Base-by-base conservation (phyloP, 495 filamentous ascomycete genomes). In the Astrocystis sublimbata region DNA sequence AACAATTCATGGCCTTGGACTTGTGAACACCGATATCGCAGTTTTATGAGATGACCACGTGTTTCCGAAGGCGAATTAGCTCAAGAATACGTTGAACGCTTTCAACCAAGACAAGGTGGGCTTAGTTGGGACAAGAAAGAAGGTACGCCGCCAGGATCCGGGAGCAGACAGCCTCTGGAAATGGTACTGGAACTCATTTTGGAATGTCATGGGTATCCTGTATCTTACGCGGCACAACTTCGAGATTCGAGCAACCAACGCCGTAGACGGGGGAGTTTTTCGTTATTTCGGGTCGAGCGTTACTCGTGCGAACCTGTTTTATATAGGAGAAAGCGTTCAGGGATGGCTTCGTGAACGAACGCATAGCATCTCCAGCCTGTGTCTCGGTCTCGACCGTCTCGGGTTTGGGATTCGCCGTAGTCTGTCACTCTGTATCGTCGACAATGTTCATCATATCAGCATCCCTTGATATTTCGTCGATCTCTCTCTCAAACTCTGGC, bases 361-460 rank as follows among this genome's bases (percentile, higher is more conserved):
- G n/a, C 53, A 71, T 56, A 64, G 68, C 68, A n/a, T 71, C 69
- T 46, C 62, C 67, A 21, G 9, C 5, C 13, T 2, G 24, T 30
- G 24, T n/a, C n/a, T n/a, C n/a, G n/a, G n/a, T 31, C 6, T 30
- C 24, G 30, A 47, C 6, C 7, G 46, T 3, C 19, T 13, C 24
- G 3, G 46, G 13, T 10, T 26, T n/a, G 21, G 45, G n/a, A n/a
- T n/a, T n/a, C n/a, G n/a, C 21, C 23, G 24, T 28, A 26, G 12
- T 47, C n/a, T 68, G 35, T 15, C 19, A 31, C 12, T 8, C 43
- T 3, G 28, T 12, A n/a, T 46, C 43, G 28, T 69, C 66, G 1
- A 67, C 69, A 26, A 64, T 56, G 21, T 58, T 62, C 49, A 63
- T 43, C 63, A 62, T 63, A 21, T 67, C 62, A 7, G 60, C 24